Evolutionary conservation across 345 rosid genomes (phyloP).

Genomic region (Excoecaria agallocha): DNA sequence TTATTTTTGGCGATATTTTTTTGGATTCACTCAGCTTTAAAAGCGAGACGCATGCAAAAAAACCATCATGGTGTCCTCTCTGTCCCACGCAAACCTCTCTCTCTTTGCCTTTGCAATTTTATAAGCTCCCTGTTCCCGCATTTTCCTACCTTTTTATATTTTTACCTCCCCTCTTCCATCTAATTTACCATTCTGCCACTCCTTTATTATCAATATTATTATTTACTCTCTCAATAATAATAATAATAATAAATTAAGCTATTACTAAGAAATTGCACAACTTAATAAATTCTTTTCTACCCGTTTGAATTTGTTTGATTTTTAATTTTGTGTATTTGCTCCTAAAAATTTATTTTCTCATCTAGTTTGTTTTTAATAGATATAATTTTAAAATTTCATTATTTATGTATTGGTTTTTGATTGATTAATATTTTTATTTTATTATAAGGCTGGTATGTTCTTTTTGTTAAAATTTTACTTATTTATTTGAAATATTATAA

Average conservation of each 20-base stretch:
- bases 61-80: constrained; percentile 69
- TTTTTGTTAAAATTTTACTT: no score
- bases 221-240: no score
- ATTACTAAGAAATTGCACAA: no score
- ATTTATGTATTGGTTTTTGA: no score
- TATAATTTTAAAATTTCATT: no score
- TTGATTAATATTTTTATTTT: not conserved
- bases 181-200: not conserved
- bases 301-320: not conserved
- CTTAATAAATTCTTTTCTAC: no score
- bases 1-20: not conserved
- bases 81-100: constrained; percentile 49
- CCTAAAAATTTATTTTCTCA: not conserved
- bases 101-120: constrained; percentile 43
- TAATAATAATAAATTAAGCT: no score
- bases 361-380: no score
- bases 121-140: constrained; percentile 42
- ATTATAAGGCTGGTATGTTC: not conserved
- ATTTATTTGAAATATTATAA: no score
- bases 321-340: not conserved
- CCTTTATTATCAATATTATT: no score
- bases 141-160: not conserved
- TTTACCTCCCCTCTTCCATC: not conserved
- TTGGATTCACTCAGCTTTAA: constrained; percentile 42
- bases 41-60: constrained; percentile 81